A percentile compares a stretch with the other conserved stretches of the same genome.
These are phyloP conservation scores for Gossypium arboreum DNA, from an alignment of 345 rosid genomes.

Conservation along the genomic window DNA sequence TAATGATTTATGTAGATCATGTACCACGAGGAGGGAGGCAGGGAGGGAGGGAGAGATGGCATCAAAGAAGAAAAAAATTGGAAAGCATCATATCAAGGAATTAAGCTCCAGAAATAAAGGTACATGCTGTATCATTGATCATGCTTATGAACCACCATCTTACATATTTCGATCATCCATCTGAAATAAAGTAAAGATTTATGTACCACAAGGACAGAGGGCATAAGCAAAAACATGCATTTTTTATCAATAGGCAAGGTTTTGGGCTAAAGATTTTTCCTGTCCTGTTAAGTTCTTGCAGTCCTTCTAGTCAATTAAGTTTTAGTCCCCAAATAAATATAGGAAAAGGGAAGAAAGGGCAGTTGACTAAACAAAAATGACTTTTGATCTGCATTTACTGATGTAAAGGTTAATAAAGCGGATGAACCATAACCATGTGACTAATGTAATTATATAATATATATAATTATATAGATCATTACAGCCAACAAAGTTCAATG, in stretches of 20 bases:
- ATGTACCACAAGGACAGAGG: neutral
- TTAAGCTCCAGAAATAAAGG: neutral
- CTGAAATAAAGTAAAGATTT: neutral
- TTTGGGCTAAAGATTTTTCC: conserved; percentile 3
- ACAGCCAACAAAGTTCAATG: neutral
- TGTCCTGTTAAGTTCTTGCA: neutral
- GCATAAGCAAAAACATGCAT: neutral
- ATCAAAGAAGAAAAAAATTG: neutral
- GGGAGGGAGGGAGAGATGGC: neutral
- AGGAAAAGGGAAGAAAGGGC: neutral
- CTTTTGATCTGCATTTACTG: neutral
- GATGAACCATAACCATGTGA: neutral
- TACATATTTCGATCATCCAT: neutral
- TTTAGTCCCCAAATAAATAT: neutral
- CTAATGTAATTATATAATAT: neutral
- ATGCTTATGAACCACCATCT: neutral
- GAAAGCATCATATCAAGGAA: neutral
- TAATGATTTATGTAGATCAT: neutral
- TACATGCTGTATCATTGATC: neutral
- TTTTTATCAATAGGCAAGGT: neutral
- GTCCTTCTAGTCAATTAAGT: neutral
- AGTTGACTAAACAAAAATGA: conserved; percentile 1
- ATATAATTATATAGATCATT: neutral
- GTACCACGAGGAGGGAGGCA: neutral
- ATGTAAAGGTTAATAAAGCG: neutral